Evolutionary conservation across 2,329 filamentous ascomycete genomes (phyloP).

Genomic region (Colletotrichum horii): DNA sequence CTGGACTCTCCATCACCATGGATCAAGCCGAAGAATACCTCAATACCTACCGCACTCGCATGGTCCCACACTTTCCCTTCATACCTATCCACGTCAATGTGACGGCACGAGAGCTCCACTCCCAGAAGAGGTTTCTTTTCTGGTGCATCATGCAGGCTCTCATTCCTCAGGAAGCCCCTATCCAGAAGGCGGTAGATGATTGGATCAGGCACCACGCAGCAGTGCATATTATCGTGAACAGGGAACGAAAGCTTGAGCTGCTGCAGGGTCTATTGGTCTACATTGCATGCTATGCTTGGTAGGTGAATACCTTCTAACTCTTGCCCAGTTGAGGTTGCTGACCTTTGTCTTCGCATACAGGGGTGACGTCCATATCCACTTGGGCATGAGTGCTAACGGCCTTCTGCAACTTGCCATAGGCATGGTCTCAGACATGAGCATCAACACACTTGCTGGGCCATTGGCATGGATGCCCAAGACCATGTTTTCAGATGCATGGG

Average conservation of each 20-base stretch:
- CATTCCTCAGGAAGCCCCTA: slow-evolving; percentile 32
- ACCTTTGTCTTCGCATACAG: slow-evolving; percentile 23
- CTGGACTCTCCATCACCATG: slow-evolving; percentile 37
- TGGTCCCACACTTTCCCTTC: slow-evolving; percentile 42
- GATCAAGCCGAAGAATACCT: slow-evolving; percentile 37
- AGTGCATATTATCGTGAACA: slow-evolving; percentile 38
- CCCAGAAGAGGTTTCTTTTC: slow-evolving; percentile 39
- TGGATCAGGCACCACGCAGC: slow-evolving; percentile 44
- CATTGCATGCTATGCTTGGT: slow-evolving; percentile 45
- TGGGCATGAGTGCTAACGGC: slow-evolving; percentile 39
- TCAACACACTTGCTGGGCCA: slow-evolving; percentile 30
- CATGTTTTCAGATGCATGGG: slow-evolving; percentile 37
- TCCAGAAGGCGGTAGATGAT: slow-evolving; percentile 34
- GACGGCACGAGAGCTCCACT: slow-evolving; percentile 34
- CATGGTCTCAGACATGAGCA: slow-evolving; percentile 41
- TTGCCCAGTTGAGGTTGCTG: fast-evolving
- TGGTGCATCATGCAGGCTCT: slow-evolving; percentile 40
- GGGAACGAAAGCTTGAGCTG: slow-evolving; percentile 39
- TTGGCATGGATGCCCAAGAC: slow-evolving; percentile 27
- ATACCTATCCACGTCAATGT: slow-evolving; percentile 32
- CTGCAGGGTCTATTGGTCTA: slow-evolving; percentile 44
- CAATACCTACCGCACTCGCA: slow-evolving; percentile 35
- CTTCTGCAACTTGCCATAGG: slow-evolving; percentile 43
- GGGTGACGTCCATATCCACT: slow-evolving; percentile 44
- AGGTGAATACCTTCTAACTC: neutral